Evolutionary conservation across 1,139 yeast genomes (phyloP).

Genomic region (Suhomyces kunorum): DNA sequence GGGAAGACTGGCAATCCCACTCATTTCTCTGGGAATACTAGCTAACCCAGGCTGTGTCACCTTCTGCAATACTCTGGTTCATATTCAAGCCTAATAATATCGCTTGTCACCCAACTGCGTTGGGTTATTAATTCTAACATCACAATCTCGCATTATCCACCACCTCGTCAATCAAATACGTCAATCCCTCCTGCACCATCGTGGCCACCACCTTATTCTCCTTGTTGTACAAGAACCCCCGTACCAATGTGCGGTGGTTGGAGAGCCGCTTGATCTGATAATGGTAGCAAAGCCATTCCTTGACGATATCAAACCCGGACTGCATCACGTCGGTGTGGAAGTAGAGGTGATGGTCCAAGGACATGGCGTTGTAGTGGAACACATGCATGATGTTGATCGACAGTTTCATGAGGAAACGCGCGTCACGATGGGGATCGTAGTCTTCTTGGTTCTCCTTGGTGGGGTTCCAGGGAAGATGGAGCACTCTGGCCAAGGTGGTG

Average conservation of each 20-base stretch:
- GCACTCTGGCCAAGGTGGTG: conserved; percentile 45
- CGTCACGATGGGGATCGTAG: conserved; percentile 38
- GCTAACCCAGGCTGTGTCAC: too few species aligned
- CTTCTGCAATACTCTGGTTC: too few species aligned
- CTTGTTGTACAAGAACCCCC: conserved; percentile 40
- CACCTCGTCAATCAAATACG: conserved; percentile 33
- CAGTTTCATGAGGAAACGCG: conserved; percentile 31
- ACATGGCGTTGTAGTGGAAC: conserved; percentile 51
- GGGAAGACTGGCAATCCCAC: too few species aligned
- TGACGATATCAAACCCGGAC: conserved; percentile 34
- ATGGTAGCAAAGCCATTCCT: conserved; percentile 43
- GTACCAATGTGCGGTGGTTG: conserved; percentile 40
- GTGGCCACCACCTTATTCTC: conserved; percentile 43
- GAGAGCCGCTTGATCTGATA: conserved; percentile 40
- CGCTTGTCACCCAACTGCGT: background rate
- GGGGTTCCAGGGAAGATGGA: conserved; percentile 50
- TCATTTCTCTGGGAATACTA: too few species aligned
- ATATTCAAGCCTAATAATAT: too few species aligned
- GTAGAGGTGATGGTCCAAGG: conserved; percentile 49
- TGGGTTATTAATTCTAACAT: too few species aligned
- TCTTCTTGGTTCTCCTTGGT: conserved; percentile 32
- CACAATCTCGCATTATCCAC: conserved; percentile 25
- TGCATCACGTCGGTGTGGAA: conserved; percentile 37
- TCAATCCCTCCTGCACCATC: conserved; percentile 47
- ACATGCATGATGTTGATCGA: conserved; percentile 44